Evolutionary conservation across 2,329 filamentous ascomycete species (phyloP), one percentile per base, ranked within the genome.

Genomic region (Gaeumannomyces sp.): DNA sequence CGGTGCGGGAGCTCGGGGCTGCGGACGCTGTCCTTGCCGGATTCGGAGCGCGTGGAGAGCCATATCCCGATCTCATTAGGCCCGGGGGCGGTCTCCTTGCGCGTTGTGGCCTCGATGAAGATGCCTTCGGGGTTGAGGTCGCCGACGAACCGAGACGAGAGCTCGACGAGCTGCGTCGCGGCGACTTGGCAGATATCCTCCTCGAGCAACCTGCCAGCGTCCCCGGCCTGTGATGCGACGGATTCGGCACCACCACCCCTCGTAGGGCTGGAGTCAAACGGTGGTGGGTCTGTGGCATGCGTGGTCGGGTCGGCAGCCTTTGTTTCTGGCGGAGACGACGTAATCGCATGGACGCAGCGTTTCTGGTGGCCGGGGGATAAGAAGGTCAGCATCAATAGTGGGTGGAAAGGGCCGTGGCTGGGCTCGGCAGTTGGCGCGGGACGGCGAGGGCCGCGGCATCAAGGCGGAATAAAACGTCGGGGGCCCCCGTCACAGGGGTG

Each of bases 51-150:
- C 3, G 67, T 63, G 22, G 67, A 66, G 31, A 70, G 77, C 83
- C 83, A 87, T 25, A 86, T 80, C 8, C 85, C 85, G 1, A 86
- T 78, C 57, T 84, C 83, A 61, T 82, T 81, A 38, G 80, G 80
- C 59, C 69, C 68, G 8, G 68, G 0, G 82, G 80, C 14, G 72
- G 72, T 22, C 29, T 74, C 74, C 33, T 68, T 69, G 29, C 74
- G 75, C 64, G 75, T 77, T 2, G 82, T 82, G 1, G 82, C 83
- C 68, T 85, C 82, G 68, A 85, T 77, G 65, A 88, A 84, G 71
- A 87, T 82, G 65, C 81, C 81, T 71, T 87, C 85, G 2, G 85
- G 85, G 68, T 85, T 87, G 33, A 86, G 70, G 69, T 87, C 84
- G 25, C 84, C 83, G 53, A 87, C 80, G 64, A 86, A 87, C 8